Evolutionary conservation across 495 filamentous ascomycete species (phyloP).

Genomic region (Hyaloscypha hepaticicola): DNA sequence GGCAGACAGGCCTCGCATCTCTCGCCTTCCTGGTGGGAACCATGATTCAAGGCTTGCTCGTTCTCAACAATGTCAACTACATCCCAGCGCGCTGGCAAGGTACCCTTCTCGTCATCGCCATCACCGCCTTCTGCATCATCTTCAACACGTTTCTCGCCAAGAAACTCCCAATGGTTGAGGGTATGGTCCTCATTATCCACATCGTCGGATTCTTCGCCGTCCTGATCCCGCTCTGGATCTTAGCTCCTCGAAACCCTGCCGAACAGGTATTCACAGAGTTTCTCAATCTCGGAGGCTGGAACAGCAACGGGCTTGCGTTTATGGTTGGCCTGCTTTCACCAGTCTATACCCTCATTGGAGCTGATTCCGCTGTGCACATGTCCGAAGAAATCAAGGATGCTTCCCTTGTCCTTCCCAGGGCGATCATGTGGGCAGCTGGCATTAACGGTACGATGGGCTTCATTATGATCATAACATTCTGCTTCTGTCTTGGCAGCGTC

Average conservation of each 20-base stretch:
- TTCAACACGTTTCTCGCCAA: conserved; percentile 45
- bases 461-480: conserved; percentile 45
- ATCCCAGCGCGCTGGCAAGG: conserved; percentile 46
- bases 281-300: conserved; percentile 41
- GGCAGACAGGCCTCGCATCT: conserved; percentile 59
- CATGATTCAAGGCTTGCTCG: conserved; percentile 47
- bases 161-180: conserved; percentile 45
- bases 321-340: conserved; percentile 44
- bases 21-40: conserved; percentile 45
- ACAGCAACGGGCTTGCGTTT: conserved; percentile 40
- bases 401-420: conserved; percentile 42
- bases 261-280: conserved; percentile 48
- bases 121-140: conserved; percentile 31
- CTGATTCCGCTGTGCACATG: conserved; percentile 29
- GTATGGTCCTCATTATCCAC: conserved; percentile 43
- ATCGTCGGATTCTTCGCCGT: conserved; percentile 42
- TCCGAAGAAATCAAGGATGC: conserved; percentile 52
- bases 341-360: conserved; percentile 36
- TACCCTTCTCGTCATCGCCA: conserved; percentile 44
- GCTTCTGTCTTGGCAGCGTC: conserved; percentile 45
- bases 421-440: conserved; percentile 46
- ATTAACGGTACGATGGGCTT: conserved; percentile 38
- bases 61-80: conserved; percentile 45
- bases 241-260: conserved; percentile 32
- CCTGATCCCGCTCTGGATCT: conserved; percentile 40